A percentile compares a stretch with the other conserved stretches of the same genome.
Evolutionary conservation across 208 protist genomes (phyloP).

Genomic region (Trypanosoma cruzi): DNA sequence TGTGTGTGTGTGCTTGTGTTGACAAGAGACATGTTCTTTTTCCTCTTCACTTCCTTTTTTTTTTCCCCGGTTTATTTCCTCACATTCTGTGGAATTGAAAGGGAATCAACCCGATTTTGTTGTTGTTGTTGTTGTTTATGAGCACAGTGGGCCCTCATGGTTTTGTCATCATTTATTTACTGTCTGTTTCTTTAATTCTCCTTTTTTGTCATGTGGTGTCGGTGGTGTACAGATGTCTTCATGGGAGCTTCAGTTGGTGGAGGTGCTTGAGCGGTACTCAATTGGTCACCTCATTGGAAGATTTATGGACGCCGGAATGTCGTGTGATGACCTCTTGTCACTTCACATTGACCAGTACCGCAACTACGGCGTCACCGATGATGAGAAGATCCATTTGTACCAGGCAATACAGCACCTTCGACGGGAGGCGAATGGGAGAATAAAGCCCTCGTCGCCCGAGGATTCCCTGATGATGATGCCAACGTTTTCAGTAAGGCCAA

Average conservation of each 20-base stretch:
- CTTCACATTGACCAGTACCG: conserved; percentile 31
- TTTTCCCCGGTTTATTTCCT: no score
- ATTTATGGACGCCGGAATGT: conserved; percentile 29
- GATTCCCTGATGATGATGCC: not conserved
- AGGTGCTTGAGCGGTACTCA: conserved; percentile 25
- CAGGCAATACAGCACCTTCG: conserved; percentile 27
- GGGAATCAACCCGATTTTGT: not conserved
- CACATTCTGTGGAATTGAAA: not conserved
- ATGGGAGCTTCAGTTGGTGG: conserved; percentile 25
- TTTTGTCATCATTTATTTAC: not conserved
- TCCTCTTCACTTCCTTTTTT: not conserved
- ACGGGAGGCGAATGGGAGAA: not conserved
- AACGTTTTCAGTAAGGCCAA: not conserved
- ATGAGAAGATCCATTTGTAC: conserved; percentile 32
- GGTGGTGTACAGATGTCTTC: conserved; percentile 9
- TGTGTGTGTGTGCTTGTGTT: no score
- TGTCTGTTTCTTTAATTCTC: not conserved
- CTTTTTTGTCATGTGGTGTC: conserved; percentile 17
- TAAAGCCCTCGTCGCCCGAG: not conserved
- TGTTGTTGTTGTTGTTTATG: conserved; percentile 4
- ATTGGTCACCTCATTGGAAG: conserved; percentile 22
- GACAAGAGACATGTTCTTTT: no score
- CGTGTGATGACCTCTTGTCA: conserved; percentile 17
- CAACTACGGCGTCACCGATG: conserved; percentile 21
- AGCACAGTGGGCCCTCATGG: no score